A percentile compares a stretch with the other conserved stretches of the same genome.
These are phyloP conservation scores for Aurinia saxatilis DNA, from an alignment of 345 rosid species.

Conservation along the genomic window DNA sequence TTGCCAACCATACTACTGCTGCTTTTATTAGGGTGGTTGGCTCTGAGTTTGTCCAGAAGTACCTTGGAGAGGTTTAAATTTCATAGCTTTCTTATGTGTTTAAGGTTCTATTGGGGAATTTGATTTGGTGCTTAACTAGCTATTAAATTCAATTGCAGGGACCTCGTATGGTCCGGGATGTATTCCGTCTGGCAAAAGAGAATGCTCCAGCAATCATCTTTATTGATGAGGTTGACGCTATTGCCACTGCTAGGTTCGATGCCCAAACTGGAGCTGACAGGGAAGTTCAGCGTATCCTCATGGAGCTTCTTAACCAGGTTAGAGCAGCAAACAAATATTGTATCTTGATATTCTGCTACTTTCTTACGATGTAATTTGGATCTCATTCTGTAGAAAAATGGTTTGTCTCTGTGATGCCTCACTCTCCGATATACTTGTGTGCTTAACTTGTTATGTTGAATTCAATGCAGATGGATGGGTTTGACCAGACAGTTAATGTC, in stretches of 20 bases:
- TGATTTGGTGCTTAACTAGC: background rate
- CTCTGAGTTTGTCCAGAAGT: slow-evolving; percentile 97
- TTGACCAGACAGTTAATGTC: slow-evolving; percentile 94
- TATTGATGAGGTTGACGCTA: slow-evolving; percentile 97
- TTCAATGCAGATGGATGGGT: slow-evolving; percentile 66
- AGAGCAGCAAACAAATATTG: background rate
- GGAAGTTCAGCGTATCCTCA: slow-evolving; percentile 93
- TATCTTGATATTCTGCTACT: background rate
- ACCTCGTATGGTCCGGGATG: slow-evolving; percentile 99
- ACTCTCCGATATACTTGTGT: background rate
- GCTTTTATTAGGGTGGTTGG: slow-evolving; percentile 99
- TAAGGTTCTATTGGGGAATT: background rate
- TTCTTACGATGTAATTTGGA: background rate
- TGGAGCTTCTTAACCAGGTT: slow-evolving; percentile 97
- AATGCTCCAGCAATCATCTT: slow-evolving; percentile 98
- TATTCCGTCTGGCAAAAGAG: slow-evolving; percentile 96
- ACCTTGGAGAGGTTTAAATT: slow-evolving; percentile 75
- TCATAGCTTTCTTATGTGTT: background rate
- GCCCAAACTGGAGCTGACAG: slow-evolving; percentile 99
- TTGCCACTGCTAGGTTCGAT: slow-evolving; percentile 98
- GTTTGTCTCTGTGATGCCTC: background rate
- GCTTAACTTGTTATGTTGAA: slow-evolving; percentile 14
- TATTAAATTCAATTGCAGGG: slow-evolving; percentile 47
- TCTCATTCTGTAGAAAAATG: background rate
- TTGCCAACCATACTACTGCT: slow-evolving; percentile 95